Evolutionary conservation across 495 filamentous ascomycete genomes (phyloP).

Genomic region (Lophiostoma macrostomum): DNA sequence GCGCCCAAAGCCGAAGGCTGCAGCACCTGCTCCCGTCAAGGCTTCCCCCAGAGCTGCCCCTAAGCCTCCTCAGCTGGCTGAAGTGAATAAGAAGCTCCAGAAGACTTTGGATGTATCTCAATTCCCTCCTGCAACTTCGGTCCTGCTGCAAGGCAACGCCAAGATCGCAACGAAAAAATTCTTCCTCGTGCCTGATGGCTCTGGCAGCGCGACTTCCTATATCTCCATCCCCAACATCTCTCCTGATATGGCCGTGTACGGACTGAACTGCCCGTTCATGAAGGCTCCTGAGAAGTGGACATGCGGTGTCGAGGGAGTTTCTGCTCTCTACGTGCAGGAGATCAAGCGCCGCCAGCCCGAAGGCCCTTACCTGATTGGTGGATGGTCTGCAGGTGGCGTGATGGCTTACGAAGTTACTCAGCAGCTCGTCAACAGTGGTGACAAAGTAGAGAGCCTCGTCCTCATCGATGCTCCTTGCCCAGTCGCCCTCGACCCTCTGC

Average conservation of each 20-base stretch:
- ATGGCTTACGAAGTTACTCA: constrained; percentile 80
- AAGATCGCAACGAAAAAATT: constrained; percentile 60
- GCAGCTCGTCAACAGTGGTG: constrained; percentile 64
- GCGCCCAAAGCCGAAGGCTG: constrained; percentile 38
- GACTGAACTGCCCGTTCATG: constrained; percentile 67
- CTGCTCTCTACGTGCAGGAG: constrained; percentile 58
- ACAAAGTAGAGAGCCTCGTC: constrained; percentile 69
- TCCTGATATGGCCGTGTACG: constrained; percentile 56
- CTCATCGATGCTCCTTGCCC: constrained; percentile 83
- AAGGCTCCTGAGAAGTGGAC: constrained; percentile 56
- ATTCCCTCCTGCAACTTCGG: constrained; percentile 50
- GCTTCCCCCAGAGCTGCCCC: constrained; percentile 12
- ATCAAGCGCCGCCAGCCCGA: constrained; percentile 71
- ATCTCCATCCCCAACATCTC: constrained; percentile 55
- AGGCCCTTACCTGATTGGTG: constrained; percentile 67
- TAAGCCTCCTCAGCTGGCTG: constrained; percentile 39
- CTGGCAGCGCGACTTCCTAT: constrained; percentile 65
- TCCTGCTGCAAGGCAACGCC: constrained; percentile 52
- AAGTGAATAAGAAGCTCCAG: constrained; percentile 41
- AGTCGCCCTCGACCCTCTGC: constrained; percentile 72
- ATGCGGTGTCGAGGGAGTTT: constrained; percentile 55
- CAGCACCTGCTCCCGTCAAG: not conserved
- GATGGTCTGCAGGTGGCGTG: constrained; percentile 86
- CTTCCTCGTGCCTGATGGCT: constrained; percentile 75
- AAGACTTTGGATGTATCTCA: constrained; percentile 38